Evolutionary conservation across 257 asterid species (phyloP).

Genomic region (Solanum dulcamara): DNA sequence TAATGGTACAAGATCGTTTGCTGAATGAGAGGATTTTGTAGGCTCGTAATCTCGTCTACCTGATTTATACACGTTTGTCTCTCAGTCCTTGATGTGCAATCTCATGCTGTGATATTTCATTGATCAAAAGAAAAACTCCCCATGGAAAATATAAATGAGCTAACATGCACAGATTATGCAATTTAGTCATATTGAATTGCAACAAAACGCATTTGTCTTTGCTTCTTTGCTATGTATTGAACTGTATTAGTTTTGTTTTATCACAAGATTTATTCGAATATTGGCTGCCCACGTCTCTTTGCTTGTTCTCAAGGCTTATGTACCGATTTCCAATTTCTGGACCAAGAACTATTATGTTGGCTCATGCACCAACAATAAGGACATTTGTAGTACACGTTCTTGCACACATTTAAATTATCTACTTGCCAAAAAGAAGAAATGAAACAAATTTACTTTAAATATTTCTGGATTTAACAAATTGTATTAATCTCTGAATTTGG

Average conservation of each 20-base stretch:
- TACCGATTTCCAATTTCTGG: not conserved
- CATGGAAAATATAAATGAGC: not conserved
- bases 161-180: not conserved
- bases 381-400: no score
- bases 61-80: not conserved
- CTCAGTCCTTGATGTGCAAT: not conserved
- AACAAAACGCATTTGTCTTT: not conserved
- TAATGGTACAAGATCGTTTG: constrained; percentile 33
- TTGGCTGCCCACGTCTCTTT: not conserved
- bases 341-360: not conserved
- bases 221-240: not conserved
- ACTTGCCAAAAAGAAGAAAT: no score
- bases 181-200: not conserved
- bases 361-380: no score
- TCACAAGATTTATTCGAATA: not conserved
- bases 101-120: not conserved
- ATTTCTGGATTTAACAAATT: no score
- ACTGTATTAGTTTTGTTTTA: not conserved
- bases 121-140: not conserved
- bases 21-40: no score
- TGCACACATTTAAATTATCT: no score
- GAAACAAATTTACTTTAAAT: no score
- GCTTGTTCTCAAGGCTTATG: not conserved
- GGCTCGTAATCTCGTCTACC: not conserved
- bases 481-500: no score